Evolutionary conservation across 2,329 filamentous ascomycete genomes (phyloP).

Genomic region (Fonsecaea pugnacius): DNA sequence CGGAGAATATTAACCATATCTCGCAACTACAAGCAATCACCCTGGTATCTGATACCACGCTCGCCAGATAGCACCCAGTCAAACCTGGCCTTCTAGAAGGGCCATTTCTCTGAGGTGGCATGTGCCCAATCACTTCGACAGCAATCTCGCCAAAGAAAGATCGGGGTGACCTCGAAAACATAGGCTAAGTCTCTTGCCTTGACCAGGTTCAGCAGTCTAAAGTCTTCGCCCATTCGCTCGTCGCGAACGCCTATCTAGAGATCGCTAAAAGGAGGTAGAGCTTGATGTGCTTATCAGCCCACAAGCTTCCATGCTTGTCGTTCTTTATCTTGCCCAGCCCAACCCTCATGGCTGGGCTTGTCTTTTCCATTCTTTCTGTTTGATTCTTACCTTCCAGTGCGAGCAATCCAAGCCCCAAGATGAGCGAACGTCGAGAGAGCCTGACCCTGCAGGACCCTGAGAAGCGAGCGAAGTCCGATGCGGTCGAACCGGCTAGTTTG

Average conservation of each 20-base stretch:
- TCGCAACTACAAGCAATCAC: background rate
- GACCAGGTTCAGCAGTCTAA: background rate
- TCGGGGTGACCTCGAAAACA: background rate
- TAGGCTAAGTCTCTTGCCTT: background rate
- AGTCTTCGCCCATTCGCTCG: background rate
- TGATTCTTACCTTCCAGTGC: background rate
- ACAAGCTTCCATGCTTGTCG: slow-evolving; percentile 3
- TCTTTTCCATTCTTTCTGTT: slow-evolving; percentile 1
- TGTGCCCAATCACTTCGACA: background rate
- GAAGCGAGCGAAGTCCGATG: slow-evolving; percentile 2
- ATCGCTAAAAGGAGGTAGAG: background rate
- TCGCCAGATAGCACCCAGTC: background rate
- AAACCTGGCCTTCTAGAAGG: background rate
- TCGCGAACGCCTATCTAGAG: background rate
- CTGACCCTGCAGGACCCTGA: slow-evolving; percentile 5
- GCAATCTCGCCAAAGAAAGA: slow-evolving; percentile 1
- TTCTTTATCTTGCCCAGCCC: background rate
- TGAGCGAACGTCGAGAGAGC: slow-evolving; percentile 13
- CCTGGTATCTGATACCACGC: background rate
- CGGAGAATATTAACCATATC: background rate
- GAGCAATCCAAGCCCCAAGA: slow-evolving; percentile 1
- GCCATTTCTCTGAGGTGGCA: background rate
- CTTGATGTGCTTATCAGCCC: slow-evolving; percentile 3
- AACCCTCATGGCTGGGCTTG: background rate
- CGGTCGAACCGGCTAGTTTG: slow-evolving; percentile 10